Percentiles rank a stretch among this genome's conserved stretches.
Conservation (phyloP, 352 stramenopile species). For the Albugo candida region DNA sequence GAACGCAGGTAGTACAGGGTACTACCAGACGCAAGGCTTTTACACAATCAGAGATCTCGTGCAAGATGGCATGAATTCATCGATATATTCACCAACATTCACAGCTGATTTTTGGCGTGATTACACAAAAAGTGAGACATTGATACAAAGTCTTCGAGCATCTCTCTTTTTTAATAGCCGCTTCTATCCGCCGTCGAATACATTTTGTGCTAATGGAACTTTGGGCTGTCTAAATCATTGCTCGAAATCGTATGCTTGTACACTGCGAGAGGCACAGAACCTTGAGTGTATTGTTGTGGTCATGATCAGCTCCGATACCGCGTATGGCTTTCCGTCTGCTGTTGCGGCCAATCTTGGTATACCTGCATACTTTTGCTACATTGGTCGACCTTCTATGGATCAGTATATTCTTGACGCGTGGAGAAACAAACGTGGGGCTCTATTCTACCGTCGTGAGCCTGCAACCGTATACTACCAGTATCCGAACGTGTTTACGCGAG, state of each 20-base stretch:
- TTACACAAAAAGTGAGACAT: constrained; percentile 17
- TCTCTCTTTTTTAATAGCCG: constrained; percentile 8
- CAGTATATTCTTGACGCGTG: constrained; percentile 17
- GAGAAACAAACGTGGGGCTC: constrained; percentile 7
- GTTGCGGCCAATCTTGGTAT: constrained; percentile 24
- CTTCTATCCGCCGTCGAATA: constrained; percentile 11
- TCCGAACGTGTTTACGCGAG: constrained; percentile 17
- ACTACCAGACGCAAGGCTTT: constrained; percentile 15
- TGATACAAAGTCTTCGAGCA: constrained; percentile 16
- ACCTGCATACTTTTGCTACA: constrained; percentile 44
- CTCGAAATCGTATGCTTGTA: constrained; percentile 21
- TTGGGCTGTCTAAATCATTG: constrained; percentile 30
- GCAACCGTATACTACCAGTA: constrained; percentile 23
- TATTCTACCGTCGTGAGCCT: constrained; percentile 38
- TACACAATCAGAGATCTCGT: constrained; percentile 24
- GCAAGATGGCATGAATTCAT: constrained; percentile 11
- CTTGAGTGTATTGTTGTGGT: constrained; percentile 22
- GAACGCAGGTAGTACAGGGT: constrained; percentile 15
- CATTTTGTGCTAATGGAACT: constrained; percentile 10
- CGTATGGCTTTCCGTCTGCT: constrained; percentile 17
- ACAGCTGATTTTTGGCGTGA: constrained; percentile 30
- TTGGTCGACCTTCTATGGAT: constrained; percentile 19
- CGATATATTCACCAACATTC: constrained; percentile 12
- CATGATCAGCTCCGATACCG: constrained; percentile 28
- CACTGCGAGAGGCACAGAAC: constrained; percentile 10